These are phyloP conservation scores for Phyllosticta capitalensis DNA, from an alignment of 2,329 filamentous ascomycete species.

Conservation along the genomic window DNA sequence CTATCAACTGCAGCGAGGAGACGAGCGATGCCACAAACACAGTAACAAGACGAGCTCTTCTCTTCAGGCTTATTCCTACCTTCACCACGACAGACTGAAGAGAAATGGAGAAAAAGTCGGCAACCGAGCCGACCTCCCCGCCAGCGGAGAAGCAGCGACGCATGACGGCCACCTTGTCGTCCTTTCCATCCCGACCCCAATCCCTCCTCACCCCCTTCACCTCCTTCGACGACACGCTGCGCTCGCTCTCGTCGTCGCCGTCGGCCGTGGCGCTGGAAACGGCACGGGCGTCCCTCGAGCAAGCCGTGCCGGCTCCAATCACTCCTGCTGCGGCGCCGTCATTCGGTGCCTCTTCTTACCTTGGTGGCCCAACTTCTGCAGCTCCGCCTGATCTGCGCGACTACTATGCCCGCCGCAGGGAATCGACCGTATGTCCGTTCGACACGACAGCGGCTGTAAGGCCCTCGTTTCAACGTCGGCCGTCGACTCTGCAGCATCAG, in stretches of 20 bases:
- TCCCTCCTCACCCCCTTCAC: not conserved
- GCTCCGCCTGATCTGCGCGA: not conserved
- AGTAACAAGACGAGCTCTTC: too few relatives aligned
- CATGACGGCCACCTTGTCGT: too few relatives aligned
- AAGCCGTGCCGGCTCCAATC: not conserved
- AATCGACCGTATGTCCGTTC: not conserved
- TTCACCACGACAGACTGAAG: too few relatives aligned
- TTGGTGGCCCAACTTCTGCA: not conserved
- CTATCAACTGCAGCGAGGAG: too few relatives aligned
- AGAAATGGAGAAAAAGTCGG: too few relatives aligned
- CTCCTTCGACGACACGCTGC: not conserved
- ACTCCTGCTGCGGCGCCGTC: not conserved
- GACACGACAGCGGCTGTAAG: not conserved
- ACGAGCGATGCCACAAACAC: too few relatives aligned
- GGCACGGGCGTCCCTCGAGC: not conserved
- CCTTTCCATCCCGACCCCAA: too few relatives aligned
- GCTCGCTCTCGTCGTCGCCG: not conserved
- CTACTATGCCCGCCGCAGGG: not conserved
- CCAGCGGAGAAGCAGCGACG: too few relatives aligned
- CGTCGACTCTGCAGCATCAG: not conserved
- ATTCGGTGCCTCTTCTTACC: not conserved
- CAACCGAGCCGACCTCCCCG: too few relatives aligned
- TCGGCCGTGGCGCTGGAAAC: not conserved
- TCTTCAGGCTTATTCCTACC: too few relatives aligned
- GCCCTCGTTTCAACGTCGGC: not conserved